phyloP scores from a whole-genome alignment of 257 asterid species.

The Solanum tacnaense region DNA sequence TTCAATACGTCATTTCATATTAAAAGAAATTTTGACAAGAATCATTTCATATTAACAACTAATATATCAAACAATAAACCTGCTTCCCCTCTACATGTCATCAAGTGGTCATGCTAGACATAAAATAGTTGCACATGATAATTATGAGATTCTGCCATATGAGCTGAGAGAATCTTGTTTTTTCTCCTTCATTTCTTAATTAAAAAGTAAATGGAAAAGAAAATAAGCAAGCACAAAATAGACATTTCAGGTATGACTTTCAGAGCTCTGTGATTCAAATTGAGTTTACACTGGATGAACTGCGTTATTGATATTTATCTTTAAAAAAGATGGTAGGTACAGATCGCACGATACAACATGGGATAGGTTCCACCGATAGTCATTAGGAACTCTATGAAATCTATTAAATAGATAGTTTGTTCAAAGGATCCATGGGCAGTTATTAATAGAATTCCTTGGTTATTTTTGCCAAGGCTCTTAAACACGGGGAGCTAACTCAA shows the following conservation, averaged over 20 bases:
- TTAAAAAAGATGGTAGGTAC: neutral
- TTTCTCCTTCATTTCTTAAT: neutral
- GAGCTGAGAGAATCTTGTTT: neutral
- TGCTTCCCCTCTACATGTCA: neutral
- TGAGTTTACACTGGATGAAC: neutral
- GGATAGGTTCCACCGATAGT: neutral
- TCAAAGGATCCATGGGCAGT: neutral
- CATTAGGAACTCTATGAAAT: neutral
- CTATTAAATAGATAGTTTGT: neutral
- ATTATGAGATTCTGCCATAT: neutral
- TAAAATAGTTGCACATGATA: neutral
- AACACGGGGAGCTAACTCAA: neutral
- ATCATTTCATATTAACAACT: neutral
- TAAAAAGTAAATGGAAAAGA: neutral
- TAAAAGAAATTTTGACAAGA: neutral
- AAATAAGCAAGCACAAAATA: neutral
- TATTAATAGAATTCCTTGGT: neutral
- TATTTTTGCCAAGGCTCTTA: neutral
- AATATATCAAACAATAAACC: neutral
- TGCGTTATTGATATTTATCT: neutral
- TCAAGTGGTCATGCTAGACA: neutral
- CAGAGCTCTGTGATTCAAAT: neutral
- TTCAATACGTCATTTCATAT: neutral
- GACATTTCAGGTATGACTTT: neutral
- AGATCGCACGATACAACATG: neutral